Percentiles rank a stretch among this genome's conserved stretches.
phyloP scores from a whole-genome alignment of 164 flowering plant genomes.

The Magnolia officinalis region DNA sequence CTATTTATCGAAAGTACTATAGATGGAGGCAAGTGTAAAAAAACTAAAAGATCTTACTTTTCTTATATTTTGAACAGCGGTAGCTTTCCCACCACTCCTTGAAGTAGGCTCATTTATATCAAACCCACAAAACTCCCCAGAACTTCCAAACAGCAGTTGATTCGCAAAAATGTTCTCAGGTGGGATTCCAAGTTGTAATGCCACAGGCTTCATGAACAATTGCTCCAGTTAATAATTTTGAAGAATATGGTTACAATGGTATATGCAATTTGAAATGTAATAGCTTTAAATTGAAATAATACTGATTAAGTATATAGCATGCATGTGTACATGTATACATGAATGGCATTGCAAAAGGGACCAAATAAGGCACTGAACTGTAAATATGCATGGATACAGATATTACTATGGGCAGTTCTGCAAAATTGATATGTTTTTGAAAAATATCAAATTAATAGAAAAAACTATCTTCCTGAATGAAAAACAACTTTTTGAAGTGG shows the following conservation, averaged over 20 bases:
- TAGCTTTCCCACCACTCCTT: slow-evolving; percentile 96
- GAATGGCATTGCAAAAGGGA: too few relatives aligned
- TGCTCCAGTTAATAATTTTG: slow-evolving; percentile 9
- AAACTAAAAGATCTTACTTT: slow-evolving; percentile 43
- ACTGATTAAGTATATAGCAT: too few relatives aligned
- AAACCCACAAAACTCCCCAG: slow-evolving; percentile 82
- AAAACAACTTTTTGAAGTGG: too few relatives aligned
- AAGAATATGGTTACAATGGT: background rate
- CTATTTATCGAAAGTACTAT: background rate
- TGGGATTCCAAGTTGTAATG: slow-evolving; percentile 77
- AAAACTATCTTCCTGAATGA: too few relatives aligned
- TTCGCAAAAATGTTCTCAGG: slow-evolving; percentile 81
- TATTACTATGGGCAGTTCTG: too few relatives aligned
- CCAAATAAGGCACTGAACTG: too few relatives aligned
- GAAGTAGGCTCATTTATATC: slow-evolving; percentile 89
- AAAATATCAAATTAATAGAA: too few relatives aligned
- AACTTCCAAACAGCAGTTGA: slow-evolving; percentile 64
- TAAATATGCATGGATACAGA: too few relatives aligned
- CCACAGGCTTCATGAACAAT: slow-evolving; percentile 68
- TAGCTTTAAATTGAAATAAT: background rate
- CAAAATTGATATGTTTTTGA: too few relatives aligned
- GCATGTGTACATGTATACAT: too few relatives aligned
- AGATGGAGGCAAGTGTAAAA: background rate
- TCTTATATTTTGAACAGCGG: slow-evolving; percentile 73
- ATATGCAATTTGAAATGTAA: background rate